Evolutionary conservation across 2,329 filamentous ascomycete species (phyloP).

Genomic region (Calonectria crousiana): DNA sequence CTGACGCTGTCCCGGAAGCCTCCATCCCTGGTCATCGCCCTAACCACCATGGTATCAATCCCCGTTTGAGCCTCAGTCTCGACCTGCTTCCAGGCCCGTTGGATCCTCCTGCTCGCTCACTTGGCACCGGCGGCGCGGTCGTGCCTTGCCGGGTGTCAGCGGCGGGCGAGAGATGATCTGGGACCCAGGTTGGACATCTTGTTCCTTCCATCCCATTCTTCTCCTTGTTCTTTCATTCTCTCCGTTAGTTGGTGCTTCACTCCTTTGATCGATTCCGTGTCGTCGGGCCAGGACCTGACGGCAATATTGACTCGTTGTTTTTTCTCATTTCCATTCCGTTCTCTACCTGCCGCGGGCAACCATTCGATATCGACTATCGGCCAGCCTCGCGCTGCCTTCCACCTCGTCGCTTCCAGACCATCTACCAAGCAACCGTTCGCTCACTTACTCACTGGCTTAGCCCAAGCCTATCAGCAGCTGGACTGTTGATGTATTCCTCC

Average conservation of each 20-base stretch:
- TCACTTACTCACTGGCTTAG: conserved; percentile 6
- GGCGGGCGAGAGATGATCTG: not conserved
- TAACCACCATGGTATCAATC: conserved; percentile 40
- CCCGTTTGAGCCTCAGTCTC: conserved; percentile 43
- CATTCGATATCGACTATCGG: conserved; percentile 26
- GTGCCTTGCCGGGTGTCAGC: not conserved
- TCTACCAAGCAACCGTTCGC: conserved; percentile 22
- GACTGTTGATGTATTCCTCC: conserved; percentile 39
- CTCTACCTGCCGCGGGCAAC: conserved; percentile 39
- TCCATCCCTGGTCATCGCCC: conserved; percentile 26
- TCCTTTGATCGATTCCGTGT: conserved; percentile 27
- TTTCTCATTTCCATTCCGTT: conserved; percentile 16
- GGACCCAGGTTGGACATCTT: conserved; percentile 12
- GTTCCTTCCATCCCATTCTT: conserved; percentile 17
- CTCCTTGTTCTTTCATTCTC: conserved; percentile 25
- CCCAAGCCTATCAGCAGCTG: conserved; percentile 37
- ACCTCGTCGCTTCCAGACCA: not conserved
- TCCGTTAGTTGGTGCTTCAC: conserved; percentile 32
- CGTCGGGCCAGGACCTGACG: conserved; percentile 36
- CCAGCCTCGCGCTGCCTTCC: not conserved
- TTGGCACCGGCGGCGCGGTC: conserved; percentile 15
- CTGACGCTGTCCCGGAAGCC: not conserved
- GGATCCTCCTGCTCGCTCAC: conserved; percentile 22
- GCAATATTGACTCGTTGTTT: conserved; percentile 22
- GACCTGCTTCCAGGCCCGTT: conserved; percentile 16